Evolutionary conservation across 2,329 filamentous ascomycete genomes (phyloP), one percentile per base, ranked within the genome.

Genomic region (Fusarium zealandicum): DNA sequence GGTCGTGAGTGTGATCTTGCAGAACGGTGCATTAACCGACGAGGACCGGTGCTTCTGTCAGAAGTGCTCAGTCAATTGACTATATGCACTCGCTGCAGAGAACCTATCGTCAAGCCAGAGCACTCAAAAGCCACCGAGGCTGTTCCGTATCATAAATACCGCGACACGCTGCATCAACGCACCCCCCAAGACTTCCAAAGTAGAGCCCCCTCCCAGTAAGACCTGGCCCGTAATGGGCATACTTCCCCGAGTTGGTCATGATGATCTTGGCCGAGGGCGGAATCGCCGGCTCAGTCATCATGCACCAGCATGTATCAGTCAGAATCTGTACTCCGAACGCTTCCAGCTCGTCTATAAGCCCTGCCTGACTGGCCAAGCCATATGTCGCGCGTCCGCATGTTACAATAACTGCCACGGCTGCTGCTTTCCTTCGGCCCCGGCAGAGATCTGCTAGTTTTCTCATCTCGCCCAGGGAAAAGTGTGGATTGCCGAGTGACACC

Each of bases 281-380:
- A 8, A 79, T 73, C 0, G 75, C 61, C 0, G 77, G 75, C 37
- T 78, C 74, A 1, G 51, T 48, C 13, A 79, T 72, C 74, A 80
- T 77, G 54, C 77, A 80, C 77, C 77, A 80, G 46, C 77, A 80
- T 0, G 76, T 79, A 54, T 80, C 77, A 0, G 73, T 79, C 11
- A 79, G 64, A 5, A 78, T 44, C 17, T 68, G 63, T 1, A 66
- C 75, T 0, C 78, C 77, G 43, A 78, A 78, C 0, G 12, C 28
- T 12, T 74, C 63, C 2, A 80, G 32, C 6, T 43, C 43, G 1
- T 60, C 51, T 3, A 75, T 45, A 6, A 70, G 53, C 1, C 74
- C 73, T 0, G 66, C 68, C 10, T 69, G 62, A 2, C 33, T 56
- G 18, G 50, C 57, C n/a, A 52, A 25, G 46, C 35, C 35, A 12